A percentile compares a stretch with the other conserved stretches of the same genome.
Evolutionary conservation across 106 monocot species (phyloP).

Genomic region (Vanilla planifolia): DNA sequence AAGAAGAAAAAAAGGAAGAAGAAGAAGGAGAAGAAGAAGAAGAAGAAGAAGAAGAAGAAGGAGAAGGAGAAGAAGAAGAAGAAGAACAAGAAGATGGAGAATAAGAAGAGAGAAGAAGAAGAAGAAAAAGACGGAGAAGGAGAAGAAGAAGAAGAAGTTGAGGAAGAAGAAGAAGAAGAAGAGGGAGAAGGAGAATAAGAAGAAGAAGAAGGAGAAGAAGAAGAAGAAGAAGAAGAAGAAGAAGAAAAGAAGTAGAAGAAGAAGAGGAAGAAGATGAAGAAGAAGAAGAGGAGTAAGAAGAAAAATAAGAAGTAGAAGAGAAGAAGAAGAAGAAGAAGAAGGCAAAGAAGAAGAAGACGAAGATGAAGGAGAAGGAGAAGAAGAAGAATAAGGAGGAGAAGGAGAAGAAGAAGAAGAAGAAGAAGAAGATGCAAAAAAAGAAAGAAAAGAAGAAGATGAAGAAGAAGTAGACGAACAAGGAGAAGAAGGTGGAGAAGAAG

Average conservation of each 20-base stretch:
- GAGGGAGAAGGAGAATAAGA: no score
- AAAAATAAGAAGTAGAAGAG: not conserved
- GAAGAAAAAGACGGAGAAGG: no score
- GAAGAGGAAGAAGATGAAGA: not conserved
- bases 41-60: no score
- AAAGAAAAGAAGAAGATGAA: not conserved
- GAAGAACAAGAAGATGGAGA: not conserved
- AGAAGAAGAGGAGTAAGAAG: not conserved
- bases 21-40: not conserved
- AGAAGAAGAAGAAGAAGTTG: no score
- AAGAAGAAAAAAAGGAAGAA: not conserved
- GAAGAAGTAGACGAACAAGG: not conserved
- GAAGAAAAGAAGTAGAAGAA: not conserved
- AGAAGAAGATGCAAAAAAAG: not conserved
- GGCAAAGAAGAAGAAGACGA: not conserved
- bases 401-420: not conserved
- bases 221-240: not conserved
- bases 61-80: not conserved
- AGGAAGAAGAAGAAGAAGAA: not conserved
- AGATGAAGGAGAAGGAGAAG: not conserved
- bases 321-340: not conserved
- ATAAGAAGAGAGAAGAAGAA: no score
- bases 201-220: not conserved
- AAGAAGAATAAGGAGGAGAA: not conserved
- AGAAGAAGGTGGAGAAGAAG: not conserved